Evolutionary conservation across 805 yeast species (phyloP).

Genomic region (Saturnispora halmiae): DNA sequence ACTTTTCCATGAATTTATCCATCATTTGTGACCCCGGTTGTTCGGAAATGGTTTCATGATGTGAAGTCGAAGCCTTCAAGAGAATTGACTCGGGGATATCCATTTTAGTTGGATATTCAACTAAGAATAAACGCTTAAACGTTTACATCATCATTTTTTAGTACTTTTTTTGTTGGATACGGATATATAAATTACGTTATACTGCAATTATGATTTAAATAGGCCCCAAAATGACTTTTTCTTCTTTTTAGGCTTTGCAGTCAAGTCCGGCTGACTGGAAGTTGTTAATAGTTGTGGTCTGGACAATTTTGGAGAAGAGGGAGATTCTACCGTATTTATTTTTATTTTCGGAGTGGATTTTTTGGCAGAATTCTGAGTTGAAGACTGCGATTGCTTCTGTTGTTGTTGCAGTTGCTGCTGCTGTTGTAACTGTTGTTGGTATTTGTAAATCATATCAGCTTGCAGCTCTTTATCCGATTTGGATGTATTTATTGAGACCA

Average conservation of each 20-base stretch:
- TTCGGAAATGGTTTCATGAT: neutral
- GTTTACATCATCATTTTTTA: neutral
- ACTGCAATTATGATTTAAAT: neutral
- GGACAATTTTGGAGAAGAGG: slow-evolving; percentile 1
- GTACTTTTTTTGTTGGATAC: neutral
- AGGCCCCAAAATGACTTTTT: slow-evolving; percentile 11
- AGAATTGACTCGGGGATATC: neutral
- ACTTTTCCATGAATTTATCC: slow-evolving; percentile 65
- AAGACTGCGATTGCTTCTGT: neutral
- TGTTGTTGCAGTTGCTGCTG: slow-evolving; percentile 7
- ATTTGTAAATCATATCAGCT: slow-evolving; percentile 11
- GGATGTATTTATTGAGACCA: slow-evolving; percentile 17
- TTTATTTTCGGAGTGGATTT: slow-evolving; percentile 14
- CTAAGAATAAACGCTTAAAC: no score
- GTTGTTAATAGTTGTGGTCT: neutral
- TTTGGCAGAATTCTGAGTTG: neutral
- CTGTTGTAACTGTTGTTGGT: slow-evolving; percentile 10
- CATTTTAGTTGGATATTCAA: neutral
- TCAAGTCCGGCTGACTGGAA: neutral
- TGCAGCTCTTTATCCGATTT: slow-evolving; percentile 5
- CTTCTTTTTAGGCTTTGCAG: slow-evolving; percentile 11
- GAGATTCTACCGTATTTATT: slow-evolving; percentile 10
- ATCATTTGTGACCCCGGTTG: slow-evolving; percentile 1
- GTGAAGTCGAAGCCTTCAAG: slow-evolving; percentile 2
- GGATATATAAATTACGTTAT: neutral